Conservation (phyloP, 805 yeast genomes). For the Metschnikowia colocasiae region DNA sequence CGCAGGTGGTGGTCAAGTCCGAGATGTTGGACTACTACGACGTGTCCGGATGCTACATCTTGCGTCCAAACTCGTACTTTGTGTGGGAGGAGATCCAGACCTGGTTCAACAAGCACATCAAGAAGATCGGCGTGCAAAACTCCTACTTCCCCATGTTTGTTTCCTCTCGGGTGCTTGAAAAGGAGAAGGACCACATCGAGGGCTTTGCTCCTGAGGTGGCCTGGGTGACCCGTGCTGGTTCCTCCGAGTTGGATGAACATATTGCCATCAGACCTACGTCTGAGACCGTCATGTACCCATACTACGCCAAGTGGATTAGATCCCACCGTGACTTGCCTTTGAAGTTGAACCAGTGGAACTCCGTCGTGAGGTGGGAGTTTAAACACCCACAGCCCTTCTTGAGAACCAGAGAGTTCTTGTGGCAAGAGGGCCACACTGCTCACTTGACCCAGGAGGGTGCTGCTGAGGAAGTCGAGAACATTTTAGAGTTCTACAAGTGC, state of each 20-base stretch:
- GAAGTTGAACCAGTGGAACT: constrained; percentile 97
- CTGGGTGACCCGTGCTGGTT: constrained; percentile 98
- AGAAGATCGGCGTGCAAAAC: constrained; percentile 85
- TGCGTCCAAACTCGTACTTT: constrained; percentile 91
- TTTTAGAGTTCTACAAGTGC: constrained; percentile 79
- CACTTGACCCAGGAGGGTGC: constrained; percentile 84
- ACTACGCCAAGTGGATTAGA: constrained; percentile 98
- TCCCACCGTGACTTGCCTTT: constrained; percentile 97
- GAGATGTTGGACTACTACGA: constrained; percentile 99
- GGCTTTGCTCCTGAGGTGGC: constrained; percentile 99
- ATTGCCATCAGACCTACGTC: constrained; percentile 99
- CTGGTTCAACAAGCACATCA: constrained; percentile 79
- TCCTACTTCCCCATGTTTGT: constrained; percentile 99
- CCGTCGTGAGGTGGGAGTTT: constrained; percentile 99
- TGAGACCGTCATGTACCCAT: constrained; percentile 99
- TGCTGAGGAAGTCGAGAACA: constrained; percentile 74
- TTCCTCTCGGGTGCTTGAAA: constrained; percentile 85
- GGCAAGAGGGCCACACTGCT: constrained; percentile 99
- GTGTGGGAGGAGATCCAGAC: constrained; percentile 93
- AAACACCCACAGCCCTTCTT: constrained; percentile 99
- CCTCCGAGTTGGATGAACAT: constrained; percentile 92
- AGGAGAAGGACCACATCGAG: constrained; percentile 97
- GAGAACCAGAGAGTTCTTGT: constrained; percentile 97
- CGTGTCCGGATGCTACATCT: constrained; percentile 96
- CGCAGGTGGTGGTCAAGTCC: constrained; percentile 92